These are phyloP conservation scores for Pleomassaria siparia DNA, from an alignment of 2,329 filamentous ascomycete species.

Conservation along the genomic window DNA sequence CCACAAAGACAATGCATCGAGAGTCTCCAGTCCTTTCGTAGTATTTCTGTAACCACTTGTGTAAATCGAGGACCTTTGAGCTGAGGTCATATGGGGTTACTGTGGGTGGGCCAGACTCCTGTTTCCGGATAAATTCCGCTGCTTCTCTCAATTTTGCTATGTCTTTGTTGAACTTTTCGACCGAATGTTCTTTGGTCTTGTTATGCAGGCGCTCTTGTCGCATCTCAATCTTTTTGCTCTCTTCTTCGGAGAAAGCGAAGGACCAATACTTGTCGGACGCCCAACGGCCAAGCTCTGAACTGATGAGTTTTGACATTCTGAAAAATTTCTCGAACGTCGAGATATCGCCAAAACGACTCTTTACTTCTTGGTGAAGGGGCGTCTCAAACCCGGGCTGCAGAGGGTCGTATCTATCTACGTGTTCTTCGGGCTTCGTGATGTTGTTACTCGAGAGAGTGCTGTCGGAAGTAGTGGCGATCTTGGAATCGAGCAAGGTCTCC, in stretches of 20 bases:
- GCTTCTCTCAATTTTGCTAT: conserved; percentile 62
- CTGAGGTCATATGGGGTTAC: conserved; percentile 58
- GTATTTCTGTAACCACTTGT: conserved; percentile 60
- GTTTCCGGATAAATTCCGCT: conserved; percentile 55
- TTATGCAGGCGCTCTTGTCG: conserved; percentile 49
- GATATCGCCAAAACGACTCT: conserved; percentile 55
- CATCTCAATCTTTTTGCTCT: conserved; percentile 62
- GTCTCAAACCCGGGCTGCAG: conserved; percentile 62
- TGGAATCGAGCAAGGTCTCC: conserved; percentile 74
- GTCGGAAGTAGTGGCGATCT: conserved; percentile 77
- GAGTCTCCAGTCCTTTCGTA: conserved; percentile 61
- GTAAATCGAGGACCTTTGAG: conserved; percentile 69
- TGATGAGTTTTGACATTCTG: conserved; percentile 59
- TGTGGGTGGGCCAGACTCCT: conserved; percentile 49
- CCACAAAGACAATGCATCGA: conserved; percentile 86
- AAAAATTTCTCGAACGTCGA: conserved; percentile 60
- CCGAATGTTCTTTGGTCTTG: conserved; percentile 22
- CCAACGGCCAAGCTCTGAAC: conserved; percentile 75
- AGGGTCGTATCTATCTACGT: conserved; percentile 59
- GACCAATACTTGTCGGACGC: conserved; percentile 81
- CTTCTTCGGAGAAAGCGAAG: conserved; percentile 65
- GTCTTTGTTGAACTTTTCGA: conserved; percentile 54
- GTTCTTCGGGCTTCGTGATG: conserved; percentile 61
- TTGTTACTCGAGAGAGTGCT: conserved; percentile 59
- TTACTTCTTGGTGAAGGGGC: conserved; percentile 61